Base-by-base conservation (phyloP, 1,139 yeast species). In the Lodderomyces elongisporus region DNA sequence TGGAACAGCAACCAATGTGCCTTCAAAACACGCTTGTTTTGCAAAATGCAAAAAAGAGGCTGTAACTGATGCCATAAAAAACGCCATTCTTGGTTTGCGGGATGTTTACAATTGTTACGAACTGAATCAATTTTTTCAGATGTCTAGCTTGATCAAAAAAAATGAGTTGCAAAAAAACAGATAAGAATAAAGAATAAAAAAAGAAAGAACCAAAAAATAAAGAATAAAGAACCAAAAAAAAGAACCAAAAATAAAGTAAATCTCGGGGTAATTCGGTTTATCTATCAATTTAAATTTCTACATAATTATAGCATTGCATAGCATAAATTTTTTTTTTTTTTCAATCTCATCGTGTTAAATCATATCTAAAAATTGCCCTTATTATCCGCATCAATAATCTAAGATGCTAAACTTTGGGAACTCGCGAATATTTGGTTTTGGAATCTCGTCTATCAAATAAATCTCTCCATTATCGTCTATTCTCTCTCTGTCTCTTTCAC, bases 391-490 rank as follows among this genome's bases (percentile, higher is more conserved):
- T 44, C 52, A 76, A 47, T 62, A 82, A 45, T 81, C 87, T 41
- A 82, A 61, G 1, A 77, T 65, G 17, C 64, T 64, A 48, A 67
- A 66, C 47, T 54, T 64, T 5, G 85, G 79, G 56, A 82, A 82
- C 4, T 71, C 80, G 26, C 62, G 62, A 36, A 84, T 70, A 14
- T 46, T 55, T 1, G 94, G 94, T 20, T 68, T 64, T 3, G 87
- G 85, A 27, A 82, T 80, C 52, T 78, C 88, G 5, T 84, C 85
- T 30, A 83, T 69, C 43, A 77, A 65, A 45, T 85, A 89, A 9
- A 85, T 72, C 43, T 83, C 80, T 2, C 97, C 97, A 43, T 85
- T 77, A 29, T 89, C 96, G 53, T 88, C 93, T 36, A 84, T 63
- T 56, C 97, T 75, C 58, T 87, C 94, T 46, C 96, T 72, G 49